Conservation (phyloP, 345 rosid species). For the Pistacia atlantica region DNA sequence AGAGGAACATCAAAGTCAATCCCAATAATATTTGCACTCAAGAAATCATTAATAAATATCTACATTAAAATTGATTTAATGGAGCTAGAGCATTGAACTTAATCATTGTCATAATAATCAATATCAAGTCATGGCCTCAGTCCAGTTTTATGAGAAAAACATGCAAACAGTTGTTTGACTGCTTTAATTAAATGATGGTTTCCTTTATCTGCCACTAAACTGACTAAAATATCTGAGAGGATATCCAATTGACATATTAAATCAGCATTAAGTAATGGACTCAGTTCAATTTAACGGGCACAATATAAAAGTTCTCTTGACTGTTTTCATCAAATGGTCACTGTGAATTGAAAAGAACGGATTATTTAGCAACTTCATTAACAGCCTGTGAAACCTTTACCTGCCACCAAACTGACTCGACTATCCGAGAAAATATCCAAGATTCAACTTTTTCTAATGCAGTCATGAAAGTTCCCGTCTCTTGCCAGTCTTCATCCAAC, state of each 20-base stretch:
- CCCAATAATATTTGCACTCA: neutral
- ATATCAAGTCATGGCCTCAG: neutral
- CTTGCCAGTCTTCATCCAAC: constrained; percentile 85
- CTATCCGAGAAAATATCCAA: constrained; percentile 90
- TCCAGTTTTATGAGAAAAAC: neutral
- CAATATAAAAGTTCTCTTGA: neutral
- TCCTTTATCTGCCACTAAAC: no score
- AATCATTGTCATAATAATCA: constrained; percentile 1
- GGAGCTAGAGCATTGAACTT: neutral
- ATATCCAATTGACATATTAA: neutral
- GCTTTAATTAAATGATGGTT: neutral
- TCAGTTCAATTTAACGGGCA: neutral
- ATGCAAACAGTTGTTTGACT: neutral
- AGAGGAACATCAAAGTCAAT: constrained; percentile 7
- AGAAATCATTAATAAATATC: neutral
- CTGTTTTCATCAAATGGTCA: neutral
- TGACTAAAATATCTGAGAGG: no score
- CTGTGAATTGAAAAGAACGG: neutral
- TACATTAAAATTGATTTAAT: neutral
- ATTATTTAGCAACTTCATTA: neutral
- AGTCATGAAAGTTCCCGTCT: constrained; percentile 72
- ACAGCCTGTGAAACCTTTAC: constrained; percentile 34
- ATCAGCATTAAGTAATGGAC: neutral
- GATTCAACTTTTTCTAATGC: constrained; percentile 85
- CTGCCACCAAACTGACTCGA: constrained; percentile 99